Base-by-base conservation (phyloP, 306 rosid genomes). In the Trifolium repens region DNA sequence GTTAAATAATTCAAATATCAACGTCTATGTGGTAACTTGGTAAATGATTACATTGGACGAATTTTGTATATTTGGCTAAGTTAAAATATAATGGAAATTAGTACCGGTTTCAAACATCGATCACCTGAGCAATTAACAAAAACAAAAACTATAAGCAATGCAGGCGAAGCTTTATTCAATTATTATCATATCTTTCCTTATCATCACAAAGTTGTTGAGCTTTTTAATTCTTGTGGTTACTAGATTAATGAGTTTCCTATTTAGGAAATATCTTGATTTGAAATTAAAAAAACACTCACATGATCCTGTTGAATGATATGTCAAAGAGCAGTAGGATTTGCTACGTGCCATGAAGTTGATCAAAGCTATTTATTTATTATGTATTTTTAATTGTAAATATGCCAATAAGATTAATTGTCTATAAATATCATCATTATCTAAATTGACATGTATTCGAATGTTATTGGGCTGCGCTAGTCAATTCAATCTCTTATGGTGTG, bases 111-210 rank as follows among this genome's bases (percentile, higher is more conserved):
- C 27, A 57, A 27, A 27, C 65, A 59, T 52, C n/a, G 9, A 59
- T 59, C 65, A 59, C 65, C 65, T 59, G 65, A 59, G 16, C 65
- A 62, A 35, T 35, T 35, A 62, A 62, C 16, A 8, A 63, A 62
- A 17, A 63, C 7, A 16, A 63, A 62, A 62, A 34, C 27, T 5
- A 34, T 15, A 34, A 14, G 42, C 6, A 62, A 32, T 32, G 0
- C 35, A 8, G 13, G 67, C n/a, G 67, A 62, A 62, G 67, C 26
- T 62, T 34, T 35, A 55, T 32, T 10, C 10, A 9, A 12, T 55
- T 55, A 55, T 55, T 24, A 7, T 39, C 8, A 7, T 39, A 1
- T 26, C 44, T 60, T 64, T 64, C 69, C 50, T 37, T 16, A 40
- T 40, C 34, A 42, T 40, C 53, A 65, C 32, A 39, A 65, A 40